A percentile compares a stretch with the other conserved stretches of the same genome.
Conservation (phyloP, 1,284 basidiomycete species). For the Pulveroboletus sp. region DNA sequence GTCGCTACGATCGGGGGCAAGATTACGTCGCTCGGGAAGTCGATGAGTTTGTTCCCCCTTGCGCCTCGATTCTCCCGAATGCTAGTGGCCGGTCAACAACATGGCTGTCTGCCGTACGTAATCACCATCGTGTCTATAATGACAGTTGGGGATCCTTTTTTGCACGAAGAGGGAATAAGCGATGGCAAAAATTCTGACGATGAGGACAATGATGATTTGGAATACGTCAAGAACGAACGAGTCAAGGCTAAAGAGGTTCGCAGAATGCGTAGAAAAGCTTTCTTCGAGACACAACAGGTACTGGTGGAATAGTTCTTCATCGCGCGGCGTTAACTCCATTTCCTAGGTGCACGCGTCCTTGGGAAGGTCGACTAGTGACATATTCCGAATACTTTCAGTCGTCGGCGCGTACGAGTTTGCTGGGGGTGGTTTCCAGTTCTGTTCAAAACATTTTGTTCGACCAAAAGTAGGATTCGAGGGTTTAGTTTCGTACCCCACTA, state of each 20-base stretch:
- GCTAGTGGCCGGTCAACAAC: constrained; percentile 90
- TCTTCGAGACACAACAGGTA: constrained; percentile 81
- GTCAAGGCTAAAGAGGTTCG: constrained; percentile 68
- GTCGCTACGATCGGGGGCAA: constrained; percentile 48
- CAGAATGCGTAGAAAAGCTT: constrained; percentile 67
- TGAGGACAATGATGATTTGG: constrained; percentile 48
- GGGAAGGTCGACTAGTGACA: constrained; percentile 85
- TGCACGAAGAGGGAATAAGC: constrained; percentile 74
- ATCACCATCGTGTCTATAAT: constrained; percentile 91
- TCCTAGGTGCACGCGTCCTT: constrained; percentile 74
- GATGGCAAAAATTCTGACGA: constrained; percentile 50
- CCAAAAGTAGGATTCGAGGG: constrained; percentile 63
- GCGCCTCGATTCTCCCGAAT: constrained; percentile 93
- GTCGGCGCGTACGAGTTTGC: constrained; percentile 96
- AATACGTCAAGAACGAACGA: constrained; percentile 59
- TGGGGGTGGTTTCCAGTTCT: constrained; percentile 80
- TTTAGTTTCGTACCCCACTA: background rate
- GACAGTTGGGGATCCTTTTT: constrained; percentile 95
- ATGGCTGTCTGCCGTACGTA: constrained; percentile 90
- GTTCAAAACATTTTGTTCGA: constrained; percentile 88
- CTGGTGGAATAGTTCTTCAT: constrained; percentile 19
- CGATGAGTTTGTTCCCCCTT: constrained; percentile 94
- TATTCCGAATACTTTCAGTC: constrained; percentile 87
- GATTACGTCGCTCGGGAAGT: constrained; percentile 86
- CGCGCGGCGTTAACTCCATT: constrained; percentile 9